Evolutionary conservation across 1,139 yeast genomes (phyloP).

Genomic region (Saccharomyces hybrid): DNA sequence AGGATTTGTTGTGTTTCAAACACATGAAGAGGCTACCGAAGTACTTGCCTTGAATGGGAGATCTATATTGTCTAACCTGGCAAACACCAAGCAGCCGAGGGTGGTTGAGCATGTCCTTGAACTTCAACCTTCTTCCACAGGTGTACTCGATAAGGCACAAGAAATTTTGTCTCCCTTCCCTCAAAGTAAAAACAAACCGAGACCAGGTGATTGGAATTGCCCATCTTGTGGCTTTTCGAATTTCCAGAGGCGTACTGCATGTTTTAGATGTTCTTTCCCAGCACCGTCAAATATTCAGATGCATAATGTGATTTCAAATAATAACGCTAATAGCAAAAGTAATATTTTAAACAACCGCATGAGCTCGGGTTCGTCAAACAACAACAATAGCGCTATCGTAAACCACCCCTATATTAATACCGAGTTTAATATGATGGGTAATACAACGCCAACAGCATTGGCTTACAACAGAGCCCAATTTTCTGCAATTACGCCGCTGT

Average conservation of each 20-base stretch:
- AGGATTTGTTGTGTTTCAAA: constrained; percentile 79
- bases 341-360: not conserved
- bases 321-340: constrained; percentile 11
- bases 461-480: not conserved
- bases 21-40: constrained; percentile 82
- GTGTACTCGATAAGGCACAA: constrained; percentile 72
- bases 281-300: constrained; percentile 54
- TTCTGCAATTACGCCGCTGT: not conserved
- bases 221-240: constrained; percentile 94
- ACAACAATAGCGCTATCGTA: not conserved
- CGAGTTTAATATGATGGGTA: not conserved
- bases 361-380: not conserved
- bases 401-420: not conserved
- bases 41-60: constrained; percentile 69
- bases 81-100: constrained; percentile 36
- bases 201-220: constrained; percentile 98
- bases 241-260: constrained; percentile 89
- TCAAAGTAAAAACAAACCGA: constrained; percentile 78
- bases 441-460: not conserved
- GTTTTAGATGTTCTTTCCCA: constrained; percentile 89
- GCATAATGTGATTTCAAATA: constrained; percentile 11
- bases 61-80: constrained; percentile 29
- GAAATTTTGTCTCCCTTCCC: constrained; percentile 81
- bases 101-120: constrained; percentile 67
- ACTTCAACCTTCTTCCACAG: constrained; percentile 77